These are phyloP conservation scores for Spizellomyces punctatus DNA, from an alignment of 192 early-diverging fungal genomes.

Conservation along the genomic window DNA sequence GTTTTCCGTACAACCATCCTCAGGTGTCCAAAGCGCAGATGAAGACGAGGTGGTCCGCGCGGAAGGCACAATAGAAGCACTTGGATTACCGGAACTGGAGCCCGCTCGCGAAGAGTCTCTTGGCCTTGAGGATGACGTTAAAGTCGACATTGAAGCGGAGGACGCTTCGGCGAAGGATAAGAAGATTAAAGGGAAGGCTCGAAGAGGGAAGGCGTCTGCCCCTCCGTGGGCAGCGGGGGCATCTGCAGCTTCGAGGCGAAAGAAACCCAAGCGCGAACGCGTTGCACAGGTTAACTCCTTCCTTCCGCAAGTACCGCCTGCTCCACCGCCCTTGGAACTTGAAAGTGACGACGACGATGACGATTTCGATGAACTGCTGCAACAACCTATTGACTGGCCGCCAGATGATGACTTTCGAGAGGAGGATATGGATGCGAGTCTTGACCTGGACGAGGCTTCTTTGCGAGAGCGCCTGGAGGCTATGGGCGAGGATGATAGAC, in stretches of 20 bases:
- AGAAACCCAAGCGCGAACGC: conserved; percentile 2
- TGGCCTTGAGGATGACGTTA: not conserved
- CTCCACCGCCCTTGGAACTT: conserved; percentile 10
- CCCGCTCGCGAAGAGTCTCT: not conserved
- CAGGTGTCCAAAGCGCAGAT: not conserved
- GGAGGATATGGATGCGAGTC: not conserved
- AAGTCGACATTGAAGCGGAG: not conserved
- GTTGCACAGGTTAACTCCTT: not conserved
- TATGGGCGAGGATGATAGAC: conserved; percentile 8
- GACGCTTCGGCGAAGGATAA: not conserved
- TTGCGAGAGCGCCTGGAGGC: not conserved
- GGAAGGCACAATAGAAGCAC: not conserved
- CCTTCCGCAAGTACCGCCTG: not conserved
- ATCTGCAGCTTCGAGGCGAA: not conserved
- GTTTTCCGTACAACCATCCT: not conserved
- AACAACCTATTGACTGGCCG: not conserved
- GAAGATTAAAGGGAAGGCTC: not conserved
- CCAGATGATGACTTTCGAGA: not conserved
- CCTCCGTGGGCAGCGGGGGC: not conserved
- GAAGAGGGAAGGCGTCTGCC: not conserved
- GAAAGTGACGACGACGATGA: conserved; percentile 13
- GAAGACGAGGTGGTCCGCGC: not conserved
- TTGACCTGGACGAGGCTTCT: not conserved
- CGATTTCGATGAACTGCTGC: not conserved
- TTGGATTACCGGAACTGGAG: not conserved